Base-by-base conservation (phyloP, 805 yeast genomes). In the Teunomyces panamensis region DNA sequence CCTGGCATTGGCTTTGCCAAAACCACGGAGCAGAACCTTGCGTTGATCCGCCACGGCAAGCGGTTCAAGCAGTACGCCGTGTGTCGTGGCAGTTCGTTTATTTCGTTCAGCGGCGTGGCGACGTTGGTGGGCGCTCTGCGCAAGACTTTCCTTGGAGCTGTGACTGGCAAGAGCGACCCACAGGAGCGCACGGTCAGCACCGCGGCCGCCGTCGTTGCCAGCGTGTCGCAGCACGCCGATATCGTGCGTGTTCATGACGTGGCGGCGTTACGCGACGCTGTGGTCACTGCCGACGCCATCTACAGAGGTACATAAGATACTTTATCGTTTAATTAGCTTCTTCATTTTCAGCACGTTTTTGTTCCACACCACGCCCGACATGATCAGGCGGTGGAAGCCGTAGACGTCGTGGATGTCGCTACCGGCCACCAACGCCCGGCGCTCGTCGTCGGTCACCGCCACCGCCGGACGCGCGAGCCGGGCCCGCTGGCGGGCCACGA, bases 1-100 rank as follows among this genome's bases (percentile, higher is more conserved):
- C 99, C 99, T 0, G 99, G 99, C 2, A 68, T 94, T 36, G 99
- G 99, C 1, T 94, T 94, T 67, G 97, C 98, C n/a, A 94, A 94
- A 63, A 77, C 75, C 45, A 56, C 77, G n/a, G 54, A 62, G 6
- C 96, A 91, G 59, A 92, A 91, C 63, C 54, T 91, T 29, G 75
- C 75, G 17, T 56, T 89, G 1, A 74, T 94, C 27, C 77, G 81
- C 50, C 73, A 80, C 74, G 50, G 78, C 66, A 43, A 56, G 51
- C 28, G 64, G 72, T 57, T 73, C 57, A 84, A 84, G 59, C 65
- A 69, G 28, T 85, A 82, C 56, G 68, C 81, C 1, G 56, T 20
- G 24, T 20, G 24, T 20, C 24, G 24, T 58, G 6, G 56, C 28
- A 45, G 58, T 10, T 67, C 56, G 39, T 79, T 71, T 56, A 45